A percentile compares a stretch with the other conserved stretches of the same genome.
Conservation (phyloP, 306 rosid genomes). For the Cicer chorassanicum region DNA sequence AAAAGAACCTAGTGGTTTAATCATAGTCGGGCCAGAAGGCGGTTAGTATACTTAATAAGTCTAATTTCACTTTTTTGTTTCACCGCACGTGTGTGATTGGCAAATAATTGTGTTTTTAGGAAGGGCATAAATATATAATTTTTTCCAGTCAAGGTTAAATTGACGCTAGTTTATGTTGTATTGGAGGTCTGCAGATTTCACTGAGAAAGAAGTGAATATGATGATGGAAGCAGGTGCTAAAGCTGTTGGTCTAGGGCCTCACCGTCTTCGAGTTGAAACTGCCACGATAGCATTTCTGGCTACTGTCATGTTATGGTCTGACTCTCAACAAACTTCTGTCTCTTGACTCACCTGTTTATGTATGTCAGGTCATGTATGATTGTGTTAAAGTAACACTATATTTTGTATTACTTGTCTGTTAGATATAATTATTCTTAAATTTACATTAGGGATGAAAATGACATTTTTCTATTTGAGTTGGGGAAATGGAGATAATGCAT, state of each 20-base stretch:
- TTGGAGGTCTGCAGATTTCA: constrained; percentile 67
- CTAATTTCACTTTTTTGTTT: constrained; percentile 17
- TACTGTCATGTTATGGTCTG: constrained; percentile 85
- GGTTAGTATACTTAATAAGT: constrained; percentile 56
- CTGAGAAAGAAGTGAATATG: constrained; percentile 68
- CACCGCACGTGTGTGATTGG: background rate
- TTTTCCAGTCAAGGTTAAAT: constrained; percentile 15
- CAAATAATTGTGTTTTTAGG: constrained; percentile 26
- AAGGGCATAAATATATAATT: background rate
- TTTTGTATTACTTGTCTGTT: constrained; percentile 5
- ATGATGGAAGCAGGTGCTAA: constrained; percentile 80
- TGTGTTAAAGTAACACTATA: constrained; percentile 33
- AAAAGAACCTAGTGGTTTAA: constrained; percentile 63
- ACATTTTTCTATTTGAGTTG: background rate
- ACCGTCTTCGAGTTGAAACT: constrained; percentile 90
- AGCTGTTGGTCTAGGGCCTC: constrained; percentile 80
- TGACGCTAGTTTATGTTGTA: constrained; percentile 32
- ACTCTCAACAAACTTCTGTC: constrained; percentile 50
- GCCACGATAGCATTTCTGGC: constrained; percentile 85
- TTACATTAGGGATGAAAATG: constrained; percentile 13
- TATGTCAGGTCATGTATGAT: constrained; percentile 27
- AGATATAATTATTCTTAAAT: constrained; percentile 18
- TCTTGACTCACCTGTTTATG: constrained; percentile 45
- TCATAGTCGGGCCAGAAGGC: constrained; percentile 92
- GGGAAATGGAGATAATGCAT: background rate